Percentiles rank a stretch among this genome's conserved stretches.
phyloP scores from a whole-genome alignment of 371 early-diverging fungal species.

The Haplosporangium sp. region DNA sequence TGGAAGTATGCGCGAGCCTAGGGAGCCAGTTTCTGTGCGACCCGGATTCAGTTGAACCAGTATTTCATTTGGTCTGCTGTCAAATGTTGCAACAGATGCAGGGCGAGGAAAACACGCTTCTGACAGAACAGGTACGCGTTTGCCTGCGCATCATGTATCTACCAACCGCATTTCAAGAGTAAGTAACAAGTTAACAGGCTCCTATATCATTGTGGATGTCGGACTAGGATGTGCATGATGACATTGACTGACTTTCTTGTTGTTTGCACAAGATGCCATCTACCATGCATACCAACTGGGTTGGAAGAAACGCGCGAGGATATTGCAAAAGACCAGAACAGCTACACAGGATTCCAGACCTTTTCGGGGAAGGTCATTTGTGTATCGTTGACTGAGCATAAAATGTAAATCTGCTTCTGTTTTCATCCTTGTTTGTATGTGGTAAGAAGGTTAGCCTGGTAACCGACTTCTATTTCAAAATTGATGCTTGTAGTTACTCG shows the following conservation, averaged over 20 bases:
- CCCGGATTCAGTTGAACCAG: slow-evolving; percentile 11
- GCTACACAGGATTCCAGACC: slow-evolving; percentile 22
- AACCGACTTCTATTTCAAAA: too few relatives aligned
- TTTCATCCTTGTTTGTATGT: not conserved
- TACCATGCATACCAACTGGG: slow-evolving; percentile 11
- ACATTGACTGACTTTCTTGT: not conserved
- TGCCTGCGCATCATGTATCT: slow-evolving; percentile 19
- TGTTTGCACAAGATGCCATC: slow-evolving; percentile 16
- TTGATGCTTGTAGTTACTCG: slow-evolving; percentile 24
- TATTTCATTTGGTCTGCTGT: slow-evolving; percentile 24
- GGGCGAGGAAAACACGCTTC: slow-evolving; percentile 7
- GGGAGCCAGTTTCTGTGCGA: slow-evolving; percentile 30
- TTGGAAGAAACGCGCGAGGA: slow-evolving; percentile 21
- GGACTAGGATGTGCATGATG: not conserved
- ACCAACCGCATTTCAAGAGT: slow-evolving; percentile 32
- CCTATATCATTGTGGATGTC: too few relatives aligned
- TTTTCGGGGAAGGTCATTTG: slow-evolving; percentile 21
- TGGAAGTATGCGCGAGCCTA: slow-evolving; percentile 27
- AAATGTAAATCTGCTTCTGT: slow-evolving; percentile 20
- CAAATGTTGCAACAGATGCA: slow-evolving; percentile 35
- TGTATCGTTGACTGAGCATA: slow-evolving; percentile 21
- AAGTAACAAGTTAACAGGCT: not conserved
- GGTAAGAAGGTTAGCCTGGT: not conserved
- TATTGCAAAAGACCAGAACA: slow-evolving; percentile 2
- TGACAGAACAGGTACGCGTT: slow-evolving; percentile 33